These are phyloP conservation scores for Chloroidium sp. DNA, from an alignment of 163 green algal species.

Conservation along the genomic window DNA sequence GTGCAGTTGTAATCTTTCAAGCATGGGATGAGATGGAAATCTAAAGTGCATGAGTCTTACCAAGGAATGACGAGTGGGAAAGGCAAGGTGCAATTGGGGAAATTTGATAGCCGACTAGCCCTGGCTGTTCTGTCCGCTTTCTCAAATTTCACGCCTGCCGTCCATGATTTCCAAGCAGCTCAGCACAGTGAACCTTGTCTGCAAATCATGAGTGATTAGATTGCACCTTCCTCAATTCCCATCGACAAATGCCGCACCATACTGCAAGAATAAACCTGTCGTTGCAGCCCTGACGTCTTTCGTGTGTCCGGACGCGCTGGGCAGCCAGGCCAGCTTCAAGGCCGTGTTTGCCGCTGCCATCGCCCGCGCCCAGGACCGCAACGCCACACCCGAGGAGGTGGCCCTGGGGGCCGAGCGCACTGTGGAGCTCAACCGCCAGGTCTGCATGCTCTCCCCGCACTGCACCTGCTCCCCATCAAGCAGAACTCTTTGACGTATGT, in stretches of 20 bases:
- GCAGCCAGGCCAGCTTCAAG: slow-evolving; percentile 54
- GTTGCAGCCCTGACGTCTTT: slow-evolving; percentile 50
- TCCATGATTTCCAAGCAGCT: neutral
- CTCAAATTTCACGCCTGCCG: neutral
- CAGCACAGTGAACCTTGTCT: neutral
- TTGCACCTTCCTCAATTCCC: too few relatives aligned
- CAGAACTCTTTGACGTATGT: too few relatives aligned
- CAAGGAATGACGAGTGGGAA: neutral
- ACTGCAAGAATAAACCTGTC: too few relatives aligned
- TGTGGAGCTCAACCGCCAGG: slow-evolving; percentile 1
- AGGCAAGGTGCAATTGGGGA: too few relatives aligned
- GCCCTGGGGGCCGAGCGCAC: slow-evolving; percentile 48
- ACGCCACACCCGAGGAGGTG: slow-evolving; percentile 43
- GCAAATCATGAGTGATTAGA: neutral
- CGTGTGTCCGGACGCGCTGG: slow-evolving; percentile 55
- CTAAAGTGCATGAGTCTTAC: neutral
- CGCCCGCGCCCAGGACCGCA: slow-evolving; percentile 43
- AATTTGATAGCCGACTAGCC: too few relatives aligned
- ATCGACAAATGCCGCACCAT: too few relatives aligned
- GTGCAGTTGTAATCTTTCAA: too few relatives aligned
- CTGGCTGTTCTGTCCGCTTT: too few relatives aligned
- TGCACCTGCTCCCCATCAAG: too few relatives aligned
- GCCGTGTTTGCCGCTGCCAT: slow-evolving; percentile 62
- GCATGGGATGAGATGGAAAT: too few relatives aligned
- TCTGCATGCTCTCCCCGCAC: too few relatives aligned